These are phyloP conservation scores for Xerocomus nothofagi DNA, from an alignment of 1,284 basidiomycete genomes.

Conservation along the genomic window DNA sequence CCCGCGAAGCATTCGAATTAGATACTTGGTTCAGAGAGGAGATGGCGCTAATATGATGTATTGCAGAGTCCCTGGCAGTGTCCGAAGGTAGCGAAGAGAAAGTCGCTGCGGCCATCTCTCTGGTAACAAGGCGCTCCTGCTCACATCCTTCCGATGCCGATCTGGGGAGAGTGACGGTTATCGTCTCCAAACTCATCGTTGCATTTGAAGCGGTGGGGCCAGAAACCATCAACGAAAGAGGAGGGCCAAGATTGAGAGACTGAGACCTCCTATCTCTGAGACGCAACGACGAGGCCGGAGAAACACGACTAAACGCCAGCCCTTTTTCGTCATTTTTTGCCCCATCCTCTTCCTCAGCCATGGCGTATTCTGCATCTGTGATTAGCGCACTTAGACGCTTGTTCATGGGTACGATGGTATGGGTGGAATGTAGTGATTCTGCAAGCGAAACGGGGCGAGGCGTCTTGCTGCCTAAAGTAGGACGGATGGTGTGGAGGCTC, in stretches of 20 bases:
- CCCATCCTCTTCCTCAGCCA: constrained; percentile 50
- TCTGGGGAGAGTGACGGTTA: constrained; percentile 33
- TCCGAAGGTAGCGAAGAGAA: constrained; percentile 25
- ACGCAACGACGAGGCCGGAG: constrained; percentile 36
- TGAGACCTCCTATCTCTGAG: constrained; percentile 58
- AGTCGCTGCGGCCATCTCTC: constrained; percentile 16
- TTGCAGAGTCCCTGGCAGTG: constrained; percentile 9
- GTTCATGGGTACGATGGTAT: constrained; percentile 62
- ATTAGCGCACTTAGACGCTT: constrained; percentile 68
- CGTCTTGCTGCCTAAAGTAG: constrained; percentile 48
- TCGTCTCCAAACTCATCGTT: constrained; percentile 35
- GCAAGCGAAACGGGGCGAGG: constrained; percentile 74
- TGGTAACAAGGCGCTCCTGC: constrained; percentile 22
- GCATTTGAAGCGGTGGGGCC: constrained; percentile 26
- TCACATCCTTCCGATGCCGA: constrained; percentile 31
- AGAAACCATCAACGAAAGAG: constrained; percentile 33
- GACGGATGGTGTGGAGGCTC: constrained; percentile 67
- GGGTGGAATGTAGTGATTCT: constrained; percentile 68
- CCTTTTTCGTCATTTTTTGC: constrained; percentile 38
- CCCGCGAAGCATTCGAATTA: constrained; percentile 2
- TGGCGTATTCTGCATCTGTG: constrained; percentile 60
- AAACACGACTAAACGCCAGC: constrained; percentile 20
- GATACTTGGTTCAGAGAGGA: constrained; percentile 17
- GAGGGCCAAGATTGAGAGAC: constrained; percentile 52
- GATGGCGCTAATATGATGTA: constrained; percentile 17